Conservation (phyloP, 306 rosid species). For the Vigna reflexopilosa region DNA sequence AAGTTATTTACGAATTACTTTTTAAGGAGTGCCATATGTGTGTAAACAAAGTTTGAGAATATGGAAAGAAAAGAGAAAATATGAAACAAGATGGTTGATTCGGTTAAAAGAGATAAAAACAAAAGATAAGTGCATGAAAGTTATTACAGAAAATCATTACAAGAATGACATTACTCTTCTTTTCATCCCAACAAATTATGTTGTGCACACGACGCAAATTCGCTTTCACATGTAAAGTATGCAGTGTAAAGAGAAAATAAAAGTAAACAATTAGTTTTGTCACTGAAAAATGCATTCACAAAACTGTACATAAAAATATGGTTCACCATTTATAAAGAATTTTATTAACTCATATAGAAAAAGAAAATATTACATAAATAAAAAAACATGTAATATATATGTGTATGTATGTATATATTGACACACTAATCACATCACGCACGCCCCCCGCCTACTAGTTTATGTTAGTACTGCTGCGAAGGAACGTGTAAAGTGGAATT, state of each 20-base stretch:
- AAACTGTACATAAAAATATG: neutral
- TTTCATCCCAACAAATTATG: neutral
- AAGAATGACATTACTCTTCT: neutral
- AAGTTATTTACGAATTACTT: neutral
- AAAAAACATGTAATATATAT: neutral
- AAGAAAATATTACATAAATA: neutral
- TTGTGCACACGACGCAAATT: constrained; percentile 7
- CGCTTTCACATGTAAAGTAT: constrained; percentile 10
- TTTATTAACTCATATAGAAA: neutral
- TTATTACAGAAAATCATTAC: neutral
- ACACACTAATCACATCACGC: neutral
- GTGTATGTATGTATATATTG: too few species aligned
- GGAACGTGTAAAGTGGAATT: neutral
- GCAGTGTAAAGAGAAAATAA: constrained; percentile 10
- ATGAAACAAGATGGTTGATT: neutral
- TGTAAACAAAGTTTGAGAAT: neutral
- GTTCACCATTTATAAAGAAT: neutral
- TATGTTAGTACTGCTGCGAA: too few species aligned
- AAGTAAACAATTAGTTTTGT: neutral
- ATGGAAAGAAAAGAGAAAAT: neutral
- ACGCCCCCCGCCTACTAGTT: too few species aligned
- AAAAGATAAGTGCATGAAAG: neutral
- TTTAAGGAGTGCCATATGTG: neutral
- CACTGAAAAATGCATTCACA: neutral
- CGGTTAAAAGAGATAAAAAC: neutral